These are phyloP conservation scores for Rhodotorula mucilaginosa DNA, from an alignment of 1,284 basidiomycete species.

Conservation along the genomic window DNA sequence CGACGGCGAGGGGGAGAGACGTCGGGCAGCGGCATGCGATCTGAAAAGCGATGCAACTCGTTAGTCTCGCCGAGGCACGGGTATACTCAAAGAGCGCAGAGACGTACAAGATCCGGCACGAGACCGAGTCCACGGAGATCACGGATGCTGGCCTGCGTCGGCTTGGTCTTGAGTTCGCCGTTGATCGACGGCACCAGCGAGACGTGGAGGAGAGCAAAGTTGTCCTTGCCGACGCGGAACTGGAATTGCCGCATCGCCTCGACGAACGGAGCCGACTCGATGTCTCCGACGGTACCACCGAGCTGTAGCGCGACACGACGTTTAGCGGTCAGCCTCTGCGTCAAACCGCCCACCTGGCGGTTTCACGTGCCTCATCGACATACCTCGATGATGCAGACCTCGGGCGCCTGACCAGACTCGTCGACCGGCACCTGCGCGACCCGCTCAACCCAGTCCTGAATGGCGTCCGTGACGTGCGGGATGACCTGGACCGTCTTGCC, in stretches of 20 bases:
- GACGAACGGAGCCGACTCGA: constrained; percentile 94
- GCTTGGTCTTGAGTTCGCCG: constrained; percentile 99
- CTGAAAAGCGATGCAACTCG: neutral
- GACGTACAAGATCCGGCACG: constrained; percentile 69
- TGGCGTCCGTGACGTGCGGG: constrained; percentile 92
- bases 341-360: neutral
- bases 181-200: constrained; percentile 98
- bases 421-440: constrained; percentile 92
- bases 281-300: constrained; percentile 93
- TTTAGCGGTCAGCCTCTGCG: neutral
- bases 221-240: constrained; percentile 94
- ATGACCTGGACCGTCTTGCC: constrained; percentile 99
- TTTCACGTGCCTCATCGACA: constrained; percentile 13
- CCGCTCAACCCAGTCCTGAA: constrained; percentile 98
- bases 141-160: constrained; percentile 94
- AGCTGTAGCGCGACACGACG: constrained; percentile 57
- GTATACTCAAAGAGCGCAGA: constrained; percentile 42
- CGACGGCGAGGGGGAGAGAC: constrained; percentile 75
- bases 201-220: constrained; percentile 97
- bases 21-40: constrained; percentile 80
- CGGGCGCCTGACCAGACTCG: constrained; percentile 86
- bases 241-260: constrained; percentile 99
- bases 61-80: neutral
- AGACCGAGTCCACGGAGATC: constrained; percentile 90
- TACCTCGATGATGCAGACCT: constrained; percentile 95